phyloP scores from a whole-genome alignment of 2,329 filamentous ascomycete species.

The Epichloe gansuensis region DNA sequence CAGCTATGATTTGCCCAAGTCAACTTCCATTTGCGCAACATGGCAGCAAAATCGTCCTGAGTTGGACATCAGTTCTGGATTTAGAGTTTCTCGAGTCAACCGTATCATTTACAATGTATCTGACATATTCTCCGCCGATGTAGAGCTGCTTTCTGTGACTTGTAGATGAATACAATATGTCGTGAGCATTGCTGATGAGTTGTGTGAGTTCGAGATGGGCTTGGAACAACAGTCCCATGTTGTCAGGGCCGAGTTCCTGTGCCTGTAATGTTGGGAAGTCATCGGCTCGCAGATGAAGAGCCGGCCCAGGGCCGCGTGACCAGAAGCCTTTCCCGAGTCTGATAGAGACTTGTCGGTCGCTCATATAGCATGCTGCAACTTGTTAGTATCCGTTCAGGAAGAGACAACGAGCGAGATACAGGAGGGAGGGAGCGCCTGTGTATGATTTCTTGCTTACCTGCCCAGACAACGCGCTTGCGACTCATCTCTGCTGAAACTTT shows the following conservation, averaged over 20 bases:
- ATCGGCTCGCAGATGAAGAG: conserved; percentile 49
- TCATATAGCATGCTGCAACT: conserved; percentile 44
- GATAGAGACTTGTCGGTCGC: conserved; percentile 56
- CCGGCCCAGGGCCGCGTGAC: conserved; percentile 56
- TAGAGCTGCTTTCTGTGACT: conserved; percentile 57
- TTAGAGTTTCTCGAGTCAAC: background rate
- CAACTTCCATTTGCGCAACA: conserved; percentile 58
- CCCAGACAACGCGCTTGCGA: conserved; percentile 56
- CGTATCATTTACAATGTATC: conserved; percentile 41
- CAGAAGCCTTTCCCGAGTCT: conserved; percentile 61
- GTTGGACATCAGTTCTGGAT: background rate
- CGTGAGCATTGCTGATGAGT: conserved; percentile 61
- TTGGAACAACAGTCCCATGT: conserved; percentile 56
- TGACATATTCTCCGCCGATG: conserved; percentile 58
- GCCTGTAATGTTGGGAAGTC: conserved; percentile 56
- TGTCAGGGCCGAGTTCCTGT: conserved; percentile 44
- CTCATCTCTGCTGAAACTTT: conserved; percentile 46
- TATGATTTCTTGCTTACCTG: conserved; percentile 24
- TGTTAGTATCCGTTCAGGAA: background rate
- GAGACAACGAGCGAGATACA: background rate
- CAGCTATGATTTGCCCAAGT: conserved; percentile 55
- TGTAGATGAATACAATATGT: conserved; percentile 59
- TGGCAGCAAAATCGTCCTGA: conserved; percentile 53
- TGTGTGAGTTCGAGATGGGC: conserved; percentile 59
- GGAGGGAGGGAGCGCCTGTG: too few relatives aligned